A percentile compares a stretch with the other conserved stretches of the same genome.
Conservation (phyloP, 2,329 filamentous ascomycete genomes). For the Paraconiothyrium sp. region DNA sequence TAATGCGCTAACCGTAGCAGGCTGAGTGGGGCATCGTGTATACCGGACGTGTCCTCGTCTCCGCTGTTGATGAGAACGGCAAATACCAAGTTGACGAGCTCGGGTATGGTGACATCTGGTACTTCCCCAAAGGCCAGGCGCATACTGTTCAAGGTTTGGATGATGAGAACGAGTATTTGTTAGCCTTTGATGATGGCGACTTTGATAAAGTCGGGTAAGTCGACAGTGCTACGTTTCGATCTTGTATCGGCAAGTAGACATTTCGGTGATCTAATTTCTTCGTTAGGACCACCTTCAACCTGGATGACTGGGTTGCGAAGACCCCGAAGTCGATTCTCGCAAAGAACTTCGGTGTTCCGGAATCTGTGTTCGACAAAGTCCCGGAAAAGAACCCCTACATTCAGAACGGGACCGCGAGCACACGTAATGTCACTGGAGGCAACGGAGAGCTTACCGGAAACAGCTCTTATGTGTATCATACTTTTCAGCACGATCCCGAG, state of each 20-base stretch:
- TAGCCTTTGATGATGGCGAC: slow-evolving; percentile 73
- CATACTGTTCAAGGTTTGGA: slow-evolving; percentile 72
- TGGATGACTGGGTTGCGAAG: slow-evolving; percentile 75
- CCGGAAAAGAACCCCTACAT: slow-evolving; percentile 70
- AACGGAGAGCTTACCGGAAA: slow-evolving; percentile 64
- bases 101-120: slow-evolving; percentile 72
- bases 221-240: not conserved
- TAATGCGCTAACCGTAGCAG: slow-evolving; percentile 43
- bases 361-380: slow-evolving; percentile 67
- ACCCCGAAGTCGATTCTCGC: slow-evolving; percentile 71
- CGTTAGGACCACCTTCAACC: slow-evolving; percentile 72
- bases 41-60: slow-evolving; percentile 65
- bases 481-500: slow-evolving; percentile 64
- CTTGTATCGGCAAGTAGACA: not conserved
- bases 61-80: slow-evolving; percentile 70
- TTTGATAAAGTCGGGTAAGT: slow-evolving; percentile 69
- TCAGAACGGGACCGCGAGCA: slow-evolving; percentile 63
- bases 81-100: slow-evolving; percentile 64
- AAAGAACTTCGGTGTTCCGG: slow-evolving; percentile 73
- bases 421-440: slow-evolving; percentile 56
- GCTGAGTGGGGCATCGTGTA: slow-evolving; percentile 75
- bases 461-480: slow-evolving; percentile 70
- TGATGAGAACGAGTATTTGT: slow-evolving; percentile 73
- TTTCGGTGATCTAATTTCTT: slow-evolving; percentile 5
- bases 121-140: slow-evolving; percentile 72